Percentiles rank a stretch among this genome's conserved stretches.
phyloP scores from a whole-genome alignment of 768 basidiomycete genomes.

The Coprinopsis sp. region DNA sequence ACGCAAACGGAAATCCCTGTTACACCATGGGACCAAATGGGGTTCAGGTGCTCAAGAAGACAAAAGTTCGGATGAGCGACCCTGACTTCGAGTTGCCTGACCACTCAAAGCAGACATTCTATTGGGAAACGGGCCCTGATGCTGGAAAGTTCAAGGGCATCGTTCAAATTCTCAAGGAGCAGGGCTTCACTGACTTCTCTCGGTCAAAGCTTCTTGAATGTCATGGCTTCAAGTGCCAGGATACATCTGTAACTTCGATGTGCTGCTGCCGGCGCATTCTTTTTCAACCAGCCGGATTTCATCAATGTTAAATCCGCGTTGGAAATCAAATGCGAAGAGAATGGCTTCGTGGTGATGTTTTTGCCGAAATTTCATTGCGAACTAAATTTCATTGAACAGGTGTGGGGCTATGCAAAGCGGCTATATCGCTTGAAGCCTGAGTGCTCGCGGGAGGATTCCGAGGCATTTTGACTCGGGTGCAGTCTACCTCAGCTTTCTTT shows the following conservation, averaged over 20 bases:
- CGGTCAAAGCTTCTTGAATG: constrained; percentile 23
- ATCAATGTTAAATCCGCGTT: constrained; percentile 26
- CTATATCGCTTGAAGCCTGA: too few species aligned
- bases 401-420: constrained; percentile 30
- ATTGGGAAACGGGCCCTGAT: constrained; percentile 17
- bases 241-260: neutral
- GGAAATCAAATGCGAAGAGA: constrained; percentile 19
- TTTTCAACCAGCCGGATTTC: constrained; percentile 42
- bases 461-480: too few species aligned
- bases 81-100: constrained; percentile 16
- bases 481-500: too few species aligned
- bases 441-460: too few species aligned
- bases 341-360: constrained; percentile 21
- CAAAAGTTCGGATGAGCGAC: constrained; percentile 27
- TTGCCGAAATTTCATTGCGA: constrained; percentile 33
- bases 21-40: neutral
- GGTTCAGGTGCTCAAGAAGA: constrained; percentile 11
- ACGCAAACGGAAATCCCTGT: constrained; percentile 17
- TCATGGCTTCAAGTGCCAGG: constrained; percentile 25
- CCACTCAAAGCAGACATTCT: constrained; percentile 26
- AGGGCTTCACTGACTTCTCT: constrained; percentile 17
- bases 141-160: constrained; percentile 37
- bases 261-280: constrained; percentile 33
- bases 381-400: constrained; percentile 31
- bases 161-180: constrained; percentile 28